Base-by-base conservation (phyloP, 805 yeast genomes). In the Metschnikowia similis region DNA sequence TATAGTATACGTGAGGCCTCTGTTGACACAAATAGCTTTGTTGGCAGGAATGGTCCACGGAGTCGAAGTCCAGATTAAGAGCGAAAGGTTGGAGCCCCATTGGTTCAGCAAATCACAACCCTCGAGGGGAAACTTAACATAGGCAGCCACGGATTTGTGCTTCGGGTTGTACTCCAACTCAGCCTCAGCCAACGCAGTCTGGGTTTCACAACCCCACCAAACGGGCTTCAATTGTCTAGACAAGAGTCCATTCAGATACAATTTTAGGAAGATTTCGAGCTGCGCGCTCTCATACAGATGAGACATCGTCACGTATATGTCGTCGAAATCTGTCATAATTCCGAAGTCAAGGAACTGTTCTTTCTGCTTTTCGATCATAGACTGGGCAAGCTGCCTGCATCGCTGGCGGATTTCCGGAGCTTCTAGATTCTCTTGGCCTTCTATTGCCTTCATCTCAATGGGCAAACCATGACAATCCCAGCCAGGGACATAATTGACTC, bases 391-490 rank as follows among this genome's bases (percentile, higher is more conserved):
- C 27, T 73, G 70, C 35, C 80, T 66, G 16, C 97, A 94, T 14
- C 80, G 66, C n/a, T 70, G 62, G 40, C 97, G 76, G 11, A 87
- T 77, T 47, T 85, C 84, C n/a, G 70, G 59, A 0, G 61, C 49
- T 3, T 80, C 71, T 21, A 76, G 64, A 48, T 45, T 58, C 58
- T 43, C 63, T 47, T 48, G 57, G 53, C 77, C 57, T 40, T 61
- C 65, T 21, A 89, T 66, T 0, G 96, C 96, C 59, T 90, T 91
- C 63, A 89, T 74, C 66, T 94, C 99, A 54, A 94, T 94, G 1
- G 99, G 99, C 35, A 94, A 72, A 0, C 99, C 99, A 70, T 94
- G 99, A 63, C 99, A 94, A 65, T 94, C 99, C 98, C 99, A 94
- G 0, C 99, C 99, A 0, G 98, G 97, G 38, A 77, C 76, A 61